A percentile compares a stretch with the other conserved stretches of the same genome.
phyloP scores from a whole-genome alignment of 208 protist species.

The Trypanosoma avium region DNA sequence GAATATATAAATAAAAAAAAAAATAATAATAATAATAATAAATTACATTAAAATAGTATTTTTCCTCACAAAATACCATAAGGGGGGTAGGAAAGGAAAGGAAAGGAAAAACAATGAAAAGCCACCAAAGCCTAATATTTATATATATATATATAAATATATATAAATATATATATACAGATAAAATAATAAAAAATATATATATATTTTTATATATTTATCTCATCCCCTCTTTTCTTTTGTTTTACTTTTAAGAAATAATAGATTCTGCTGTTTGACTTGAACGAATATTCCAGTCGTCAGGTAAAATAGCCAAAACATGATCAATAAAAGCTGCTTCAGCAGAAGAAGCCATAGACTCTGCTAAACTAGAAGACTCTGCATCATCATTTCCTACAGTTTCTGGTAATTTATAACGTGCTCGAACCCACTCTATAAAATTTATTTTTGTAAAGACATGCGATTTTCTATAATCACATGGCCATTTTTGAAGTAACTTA shows the following conservation, averaged over 20 bases:
- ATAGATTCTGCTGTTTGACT: not conserved
- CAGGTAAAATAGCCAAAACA: constrained; percentile 39
- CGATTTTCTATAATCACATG: constrained; percentile 15
- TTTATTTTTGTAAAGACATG: constrained; percentile 26
- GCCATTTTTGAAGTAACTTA: constrained; percentile 12
- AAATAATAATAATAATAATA: no score
- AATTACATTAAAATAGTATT: constrained; percentile 35
- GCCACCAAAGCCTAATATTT: not conserved
- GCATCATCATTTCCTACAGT: not conserved
- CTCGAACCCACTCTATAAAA: constrained; percentile 20
- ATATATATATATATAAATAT: constrained; percentile 4
- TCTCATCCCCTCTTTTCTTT: no score
- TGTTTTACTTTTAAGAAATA: no score
- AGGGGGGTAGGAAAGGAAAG: not conserved
- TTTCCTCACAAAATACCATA: constrained; percentile 8
- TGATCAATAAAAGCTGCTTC: constrained; percentile 66
- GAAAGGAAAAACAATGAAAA: not conserved
- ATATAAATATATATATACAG: constrained; percentile 7
- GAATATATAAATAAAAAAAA: no score
- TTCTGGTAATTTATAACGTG: constrained; percentile 1
- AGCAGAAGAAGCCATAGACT: constrained; percentile 63
- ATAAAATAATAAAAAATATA: constrained; percentile 18
- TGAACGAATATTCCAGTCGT: not conserved
- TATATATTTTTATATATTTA: no score
- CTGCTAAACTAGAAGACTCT: constrained; percentile 33